Evolutionary conservation across 441 rosid species (phyloP).

Genomic region (Eruca vesicaria): DNA sequence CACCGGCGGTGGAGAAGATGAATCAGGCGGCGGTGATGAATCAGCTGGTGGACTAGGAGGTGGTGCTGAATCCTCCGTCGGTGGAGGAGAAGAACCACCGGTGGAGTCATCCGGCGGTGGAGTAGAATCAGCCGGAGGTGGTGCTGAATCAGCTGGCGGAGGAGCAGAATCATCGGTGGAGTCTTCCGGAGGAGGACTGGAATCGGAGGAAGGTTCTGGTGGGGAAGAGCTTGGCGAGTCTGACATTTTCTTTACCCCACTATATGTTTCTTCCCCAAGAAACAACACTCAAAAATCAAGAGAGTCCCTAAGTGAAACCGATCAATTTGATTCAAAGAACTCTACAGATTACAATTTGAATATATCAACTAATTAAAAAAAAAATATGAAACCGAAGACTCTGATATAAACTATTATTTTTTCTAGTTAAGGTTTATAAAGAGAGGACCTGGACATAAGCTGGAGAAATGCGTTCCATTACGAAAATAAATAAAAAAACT

Average conservation of each 20-base stretch:
- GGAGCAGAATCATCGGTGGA: conserved; percentile 3
- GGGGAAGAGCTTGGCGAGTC: conserved; percentile 37
- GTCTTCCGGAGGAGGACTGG: conserved; percentile 7
- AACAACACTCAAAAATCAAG: background rate
- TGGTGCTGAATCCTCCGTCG: background rate
- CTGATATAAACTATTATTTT: background rate
- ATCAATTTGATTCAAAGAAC: background rate
- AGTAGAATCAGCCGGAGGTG: conserved; percentile 5
- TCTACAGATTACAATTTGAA: background rate
- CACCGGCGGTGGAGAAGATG: conserved; percentile 6
- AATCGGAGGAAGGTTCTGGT: conserved; percentile 6
- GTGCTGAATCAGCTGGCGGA: background rate
- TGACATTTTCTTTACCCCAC: conserved; percentile 34
- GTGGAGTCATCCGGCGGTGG: background rate
- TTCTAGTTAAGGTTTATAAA: background rate
- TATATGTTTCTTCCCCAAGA: background rate
- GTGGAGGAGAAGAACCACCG: conserved; percentile 9
- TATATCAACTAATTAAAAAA: conserved; percentile 11
- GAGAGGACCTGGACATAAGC: conserved; percentile 11
- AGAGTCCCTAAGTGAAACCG: background rate
- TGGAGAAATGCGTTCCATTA: conserved; percentile 31
- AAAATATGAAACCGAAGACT: background rate
- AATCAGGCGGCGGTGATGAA: background rate
- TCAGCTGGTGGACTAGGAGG: conserved; percentile 17
- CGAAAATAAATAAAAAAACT: background rate